Base-by-base conservation (phyloP, 192 early-diverging fungal species). In the Haplosporangium gracile region DNA sequence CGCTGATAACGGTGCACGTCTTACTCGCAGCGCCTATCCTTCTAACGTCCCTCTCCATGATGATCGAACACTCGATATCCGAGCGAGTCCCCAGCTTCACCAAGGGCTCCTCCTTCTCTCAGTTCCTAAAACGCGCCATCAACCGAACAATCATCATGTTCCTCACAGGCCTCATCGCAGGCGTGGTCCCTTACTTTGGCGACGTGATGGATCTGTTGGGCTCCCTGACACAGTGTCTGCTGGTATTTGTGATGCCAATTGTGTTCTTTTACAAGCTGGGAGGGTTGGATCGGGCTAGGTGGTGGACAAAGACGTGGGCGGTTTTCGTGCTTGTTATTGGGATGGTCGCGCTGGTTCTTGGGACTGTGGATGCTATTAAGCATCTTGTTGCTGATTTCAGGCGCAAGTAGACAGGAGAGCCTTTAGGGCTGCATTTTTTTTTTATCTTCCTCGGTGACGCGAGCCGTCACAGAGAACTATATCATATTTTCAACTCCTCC, bases 161-260 rank as follows among this genome's bases (percentile, higher is more conserved):
- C 1, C 26, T 89, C 0, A 87, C 94, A n/a, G 89, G 89, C 24
- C 89, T 88, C 1, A 83, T 95, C 39, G 92, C 95, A 5, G 82
- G 95, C 34, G 92, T 89, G 36, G 91, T 96, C 22, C 95, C 95
- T 10, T 95, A 90, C 88, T 96, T 97, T 83, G 89, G 95, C 15
- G 96, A 96, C 82, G 90, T 96, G 39, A 90, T 97, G 89, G 90
- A 92, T 22, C 90, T 97, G 3, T 87, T 97, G 73, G 96, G 96
- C 40, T 92, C 95, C 0, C 87, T 96, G 55, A 91, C 94, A 43
- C 95, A 93, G 74, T 93, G 91, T 57, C 85, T 91, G 7, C 89
- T 97, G 57, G 93, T 94, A 40, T 95, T 95, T 70, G 90, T 96
- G 15, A 82, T 97, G 74, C 96, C 96, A 0, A 87, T 96, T 13